Conservation (phyloP, 495 filamentous ascomycete species). For the Penicillium silybi region DNA sequence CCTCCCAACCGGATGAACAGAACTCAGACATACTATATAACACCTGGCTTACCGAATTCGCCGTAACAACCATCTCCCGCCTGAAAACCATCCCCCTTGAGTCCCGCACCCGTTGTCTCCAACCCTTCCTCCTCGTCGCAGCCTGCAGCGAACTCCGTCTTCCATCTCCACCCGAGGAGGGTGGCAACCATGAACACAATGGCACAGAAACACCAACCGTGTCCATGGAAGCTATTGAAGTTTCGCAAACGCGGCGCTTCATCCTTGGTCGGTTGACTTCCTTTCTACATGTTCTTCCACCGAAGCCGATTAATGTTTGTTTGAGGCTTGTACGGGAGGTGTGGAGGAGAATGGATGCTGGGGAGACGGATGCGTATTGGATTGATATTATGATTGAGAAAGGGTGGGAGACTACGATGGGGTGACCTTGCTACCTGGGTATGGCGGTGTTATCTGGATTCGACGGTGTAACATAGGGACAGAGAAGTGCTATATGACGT, state of each 20-base stretch:
- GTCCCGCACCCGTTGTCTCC: constrained; percentile 52
- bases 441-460: neutral
- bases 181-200: constrained; percentile 1
- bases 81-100: constrained; percentile 49
- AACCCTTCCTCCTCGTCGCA: constrained; percentile 51
- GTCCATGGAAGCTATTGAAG: constrained; percentile 46
- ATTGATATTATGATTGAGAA: constrained; percentile 57
- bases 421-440: constrained; percentile 15
- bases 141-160: constrained; percentile 48
- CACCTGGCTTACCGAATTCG: constrained; percentile 51
- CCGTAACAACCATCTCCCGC: constrained; percentile 47
- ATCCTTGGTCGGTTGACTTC: constrained; percentile 45
- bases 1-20: neutral
- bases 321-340: constrained; percentile 47
- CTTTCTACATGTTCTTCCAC: constrained; percentile 46
- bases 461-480: neutral
- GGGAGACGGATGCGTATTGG: constrained; percentile 42
- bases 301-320: constrained; percentile 50
- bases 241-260: constrained; percentile 42
- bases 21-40: constrained; percentile 24
- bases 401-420: constrained; percentile 57
- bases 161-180: neutral
- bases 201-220: constrained; percentile 25
- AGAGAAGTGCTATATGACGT: too few relatives aligned
- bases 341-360: constrained; percentile 48